These are phyloP conservation scores for Trichoderma gracile DNA, from an alignment of 2,329 filamentous ascomycete genomes.

Conservation along the genomic window DNA sequence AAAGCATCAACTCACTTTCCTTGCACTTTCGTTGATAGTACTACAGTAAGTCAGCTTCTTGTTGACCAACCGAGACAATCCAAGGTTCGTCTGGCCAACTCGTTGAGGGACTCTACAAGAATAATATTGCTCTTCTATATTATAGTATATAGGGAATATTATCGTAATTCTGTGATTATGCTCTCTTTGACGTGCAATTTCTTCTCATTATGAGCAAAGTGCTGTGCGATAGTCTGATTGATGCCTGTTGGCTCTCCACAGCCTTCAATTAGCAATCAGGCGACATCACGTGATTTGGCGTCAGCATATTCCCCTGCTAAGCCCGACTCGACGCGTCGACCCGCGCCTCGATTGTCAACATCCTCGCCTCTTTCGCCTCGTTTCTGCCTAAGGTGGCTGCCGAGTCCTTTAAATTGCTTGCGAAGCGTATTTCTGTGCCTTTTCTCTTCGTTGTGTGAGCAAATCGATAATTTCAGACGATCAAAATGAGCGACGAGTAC, in stretches of 20 bases:
- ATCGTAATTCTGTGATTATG: conserved; percentile 1
- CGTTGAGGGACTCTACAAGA: background rate
- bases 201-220: background rate
- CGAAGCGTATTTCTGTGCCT: background rate
- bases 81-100: no score
- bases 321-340: conserved; percentile 38
- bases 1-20: no score
- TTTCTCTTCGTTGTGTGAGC: background rate
- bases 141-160: background rate
- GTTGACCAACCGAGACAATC: no score
- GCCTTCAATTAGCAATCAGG: conserved; percentile 17
- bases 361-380: conserved; percentile 28
- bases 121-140: background rate
- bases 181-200: background rate
- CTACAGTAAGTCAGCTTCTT: no score
- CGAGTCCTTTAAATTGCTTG: background rate
- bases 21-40: no score
- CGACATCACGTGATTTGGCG: conserved; percentile 44
- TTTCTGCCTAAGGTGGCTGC: conserved; percentile 19
- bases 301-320: conserved; percentile 33
- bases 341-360: conserved; percentile 35
- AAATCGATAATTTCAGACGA: background rate
- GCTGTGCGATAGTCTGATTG: background rate
- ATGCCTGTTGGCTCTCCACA: conserved; percentile 2
- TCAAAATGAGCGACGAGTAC: conserved; percentile 54